Percentiles rank a stretch among this genome's conserved stretches.
phyloP scores from a whole-genome alignment of 805 yeast species.

The Kodamaea nitidulidarum region DNA sequence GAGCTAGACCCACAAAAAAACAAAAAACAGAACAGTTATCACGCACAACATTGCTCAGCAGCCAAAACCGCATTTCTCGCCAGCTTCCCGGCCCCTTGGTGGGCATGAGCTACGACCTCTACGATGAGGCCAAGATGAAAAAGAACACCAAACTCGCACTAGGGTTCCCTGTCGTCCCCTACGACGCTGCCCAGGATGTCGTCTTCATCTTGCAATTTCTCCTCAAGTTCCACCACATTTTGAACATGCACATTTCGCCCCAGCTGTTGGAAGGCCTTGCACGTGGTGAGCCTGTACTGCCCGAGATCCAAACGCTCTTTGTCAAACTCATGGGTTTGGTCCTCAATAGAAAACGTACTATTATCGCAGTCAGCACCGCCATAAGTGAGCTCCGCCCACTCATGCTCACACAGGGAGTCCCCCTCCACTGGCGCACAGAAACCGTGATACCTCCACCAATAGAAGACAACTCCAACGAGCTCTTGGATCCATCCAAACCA shows the following conservation, averaged over 20 bases:
- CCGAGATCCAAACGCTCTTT: conserved; percentile 31
- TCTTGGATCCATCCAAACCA: conserved; percentile 21
- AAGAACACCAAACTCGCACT: conserved; percentile 25
- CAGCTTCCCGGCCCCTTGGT: conserved; percentile 40
- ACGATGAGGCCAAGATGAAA: conserved; percentile 33
- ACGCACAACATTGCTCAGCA: conserved; percentile 30
- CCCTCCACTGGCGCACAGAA: conserved; percentile 35
- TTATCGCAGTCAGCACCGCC: conserved; percentile 24
- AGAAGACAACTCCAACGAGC: conserved; percentile 11
- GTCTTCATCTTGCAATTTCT: conserved; percentile 30
- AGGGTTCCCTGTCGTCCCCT: conserved; percentile 26
- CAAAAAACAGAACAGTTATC: conserved; percentile 5
- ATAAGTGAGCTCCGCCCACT: conserved; percentile 31
- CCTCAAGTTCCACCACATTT: conserved; percentile 26
- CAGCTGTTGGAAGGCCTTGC: conserved; percentile 21
- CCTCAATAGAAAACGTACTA: conserved; percentile 32
- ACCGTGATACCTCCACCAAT: conserved; percentile 11
- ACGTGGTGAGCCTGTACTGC: conserved; percentile 24
- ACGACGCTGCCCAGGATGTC: conserved; percentile 32
- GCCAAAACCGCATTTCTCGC: conserved; percentile 26
- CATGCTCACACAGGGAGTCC: conserved; percentile 28
- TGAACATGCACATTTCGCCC: conserved; percentile 31
- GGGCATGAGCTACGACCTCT: conserved; percentile 30
- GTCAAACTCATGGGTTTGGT: conserved; percentile 29
- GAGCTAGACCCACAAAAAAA: background rate